Base-by-base conservation (phyloP, 129 eudicot genomes). In the Pulicaria dysenterica region DNA sequence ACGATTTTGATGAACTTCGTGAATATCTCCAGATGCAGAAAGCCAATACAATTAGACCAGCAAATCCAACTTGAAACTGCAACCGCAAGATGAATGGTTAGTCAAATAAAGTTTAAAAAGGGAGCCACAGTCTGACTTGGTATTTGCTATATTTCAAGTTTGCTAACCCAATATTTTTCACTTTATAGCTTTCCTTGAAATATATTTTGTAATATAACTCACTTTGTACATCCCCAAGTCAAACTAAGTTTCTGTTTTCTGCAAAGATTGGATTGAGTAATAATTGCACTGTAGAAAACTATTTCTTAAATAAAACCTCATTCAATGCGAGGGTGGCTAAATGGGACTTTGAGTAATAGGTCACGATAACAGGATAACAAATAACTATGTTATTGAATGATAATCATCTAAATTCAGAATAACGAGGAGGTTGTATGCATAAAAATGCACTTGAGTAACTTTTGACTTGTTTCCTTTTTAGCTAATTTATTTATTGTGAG, bases 11-110 rank as follows among this genome's bases (percentile, higher is more conserved):
- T 37, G 87, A 64, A 66, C 68, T 81, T 64, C 86, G 75, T 15
- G 86, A 80, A 79, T 84, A 86, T 88, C 83, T 88, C 97, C 93
- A 88, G 42, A 91, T 19, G 56, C 75, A 76, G 38, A 91, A 81
- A 38, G 63, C 87, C 80, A 91, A 63, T 74, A 88, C 62, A 3
- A 85, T 64, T 56, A 81, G 43, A 58, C 93, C 84, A 55, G 93
- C 96, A 6, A 84, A 36, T 56, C 86, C 91, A 54, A 63, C 83
- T 73, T 88, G 75, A 75, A 86, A 61, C 97, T 91, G 89, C 78
- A 77, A 45, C 64, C 73, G 10, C 40, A 43, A 57, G 8, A 71
- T 24, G 39, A 79, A 64, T 3, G 31, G 3, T 36, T 66, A 60
- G 42, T 58, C 38, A 69, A 69, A 8, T 8, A 4, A 41, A 12